Percentiles rank a stretch among this genome's conserved stretches.
Evolutionary conservation across 2,329 filamentous ascomycete species (phyloP).

Genomic region (Mycogone perniciosa): DNA sequence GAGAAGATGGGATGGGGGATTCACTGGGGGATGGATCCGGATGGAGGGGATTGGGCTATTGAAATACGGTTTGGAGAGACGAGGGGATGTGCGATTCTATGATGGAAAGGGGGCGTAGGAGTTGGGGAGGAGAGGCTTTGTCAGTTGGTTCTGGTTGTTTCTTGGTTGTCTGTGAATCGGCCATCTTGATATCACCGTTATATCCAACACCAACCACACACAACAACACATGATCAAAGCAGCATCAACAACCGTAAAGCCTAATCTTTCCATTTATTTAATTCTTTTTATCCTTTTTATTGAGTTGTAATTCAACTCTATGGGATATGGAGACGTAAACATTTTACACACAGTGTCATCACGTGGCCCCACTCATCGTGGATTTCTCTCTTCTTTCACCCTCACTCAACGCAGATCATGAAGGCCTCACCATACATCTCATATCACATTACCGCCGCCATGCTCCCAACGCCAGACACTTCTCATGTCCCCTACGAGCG

Average conservation of each 20-base stretch:
- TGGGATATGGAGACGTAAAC: not conserved
- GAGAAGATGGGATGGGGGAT: slow-evolving; percentile 36
- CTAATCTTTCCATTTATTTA: not conserved
- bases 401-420: not conserved
- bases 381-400: not conserved
- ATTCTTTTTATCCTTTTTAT: not conserved
- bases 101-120: slow-evolving; percentile 9
- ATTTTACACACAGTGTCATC: slow-evolving; percentile 13
- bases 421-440: slow-evolving; percentile 7
- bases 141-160: not conserved
- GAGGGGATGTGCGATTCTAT: slow-evolving; percentile 26
- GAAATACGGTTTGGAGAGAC: slow-evolving; percentile 25
- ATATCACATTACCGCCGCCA: slow-evolving; percentile 29
- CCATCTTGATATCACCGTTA: too few species aligned
- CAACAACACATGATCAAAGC: too few species aligned
- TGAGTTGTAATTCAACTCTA: too few species aligned
- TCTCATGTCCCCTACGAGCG: slow-evolving; percentile 83
- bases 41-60: slow-evolving; percentile 30
- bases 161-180: not conserved
- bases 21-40: slow-evolving; percentile 43
- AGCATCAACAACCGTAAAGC: not conserved
- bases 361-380: slow-evolving; percentile 18
- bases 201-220: too few species aligned
- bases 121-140: not conserved
- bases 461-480: slow-evolving; percentile 92